Conservation (phyloP, 805 yeast genomes). For the Cyberlindnera sargentensis region DNA sequence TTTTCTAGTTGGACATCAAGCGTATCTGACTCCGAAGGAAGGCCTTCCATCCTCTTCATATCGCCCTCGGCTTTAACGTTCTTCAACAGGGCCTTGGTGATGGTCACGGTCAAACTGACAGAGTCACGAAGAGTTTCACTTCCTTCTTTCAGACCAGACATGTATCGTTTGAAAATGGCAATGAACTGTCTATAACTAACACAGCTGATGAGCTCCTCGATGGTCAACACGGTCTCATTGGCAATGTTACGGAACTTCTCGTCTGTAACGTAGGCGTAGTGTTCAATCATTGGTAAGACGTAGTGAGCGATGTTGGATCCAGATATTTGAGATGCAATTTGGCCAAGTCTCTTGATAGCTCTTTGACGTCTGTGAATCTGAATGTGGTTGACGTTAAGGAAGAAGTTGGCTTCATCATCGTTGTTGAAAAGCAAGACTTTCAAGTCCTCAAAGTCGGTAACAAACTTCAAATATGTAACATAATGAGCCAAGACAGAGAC, state of each 20-base stretch:
- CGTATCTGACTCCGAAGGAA: constrained; percentile 31
- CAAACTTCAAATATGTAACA: constrained; percentile 39
- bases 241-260: constrained; percentile 56
- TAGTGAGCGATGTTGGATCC: constrained; percentile 67
- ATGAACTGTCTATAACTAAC: constrained; percentile 76
- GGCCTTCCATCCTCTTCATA: constrained; percentile 20
- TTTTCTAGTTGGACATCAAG: constrained; percentile 42
- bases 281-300: constrained; percentile 79
- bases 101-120: constrained; percentile 50
- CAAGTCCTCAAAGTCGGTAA: constrained; percentile 58
- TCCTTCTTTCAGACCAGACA: constrained; percentile 40
- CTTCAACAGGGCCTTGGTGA: constrained; percentile 43
- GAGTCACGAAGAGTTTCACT: constrained; percentile 47
- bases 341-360: constrained; percentile 63
- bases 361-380: constrained; percentile 82
- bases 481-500: constrained; percentile 58
- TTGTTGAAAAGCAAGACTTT: constrained; percentile 50
- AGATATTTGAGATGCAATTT: constrained; percentile 37
- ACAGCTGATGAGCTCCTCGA: constrained; percentile 49
- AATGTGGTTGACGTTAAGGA: constrained; percentile 69
- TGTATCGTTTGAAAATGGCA: constrained; percentile 66
- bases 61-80: constrained; percentile 22
- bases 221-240: constrained; percentile 57
- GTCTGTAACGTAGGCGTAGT: constrained; percentile 54
- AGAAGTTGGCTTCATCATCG: constrained; percentile 81